Conservation (phyloP, 23 red algal species). For the Gracilaria caudata region DNA sequence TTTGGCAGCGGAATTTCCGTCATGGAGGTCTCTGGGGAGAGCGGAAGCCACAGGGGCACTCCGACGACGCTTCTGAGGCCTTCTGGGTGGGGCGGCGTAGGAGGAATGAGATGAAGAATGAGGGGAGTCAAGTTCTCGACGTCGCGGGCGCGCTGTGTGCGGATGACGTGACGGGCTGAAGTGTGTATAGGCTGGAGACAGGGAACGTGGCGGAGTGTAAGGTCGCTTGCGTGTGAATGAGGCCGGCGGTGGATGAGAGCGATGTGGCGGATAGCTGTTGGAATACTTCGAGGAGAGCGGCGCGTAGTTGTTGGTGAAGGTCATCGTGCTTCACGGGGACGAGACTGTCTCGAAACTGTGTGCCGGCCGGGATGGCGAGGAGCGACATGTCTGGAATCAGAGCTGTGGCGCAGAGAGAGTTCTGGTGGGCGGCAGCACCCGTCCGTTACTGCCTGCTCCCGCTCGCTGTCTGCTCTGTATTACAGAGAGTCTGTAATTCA, state of each 20-base stretch:
- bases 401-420: no score
- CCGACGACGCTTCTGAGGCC: neutral
- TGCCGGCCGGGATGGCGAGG: no score
- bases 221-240: constrained; percentile 22
- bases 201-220: neutral
- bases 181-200: neutral
- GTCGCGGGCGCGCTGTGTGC: neutral
- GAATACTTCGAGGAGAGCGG: neutral
- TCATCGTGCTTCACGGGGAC: neutral
- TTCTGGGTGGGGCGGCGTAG: neutral
- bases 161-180: neutral
- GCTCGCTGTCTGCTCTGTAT: no score
- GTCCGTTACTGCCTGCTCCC: no score
- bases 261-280: neutral
- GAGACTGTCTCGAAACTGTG: no score
- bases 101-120: neutral
- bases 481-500: no score
- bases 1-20: neutral
- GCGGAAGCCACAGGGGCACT: neutral
- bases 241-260: neutral
- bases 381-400: no score
- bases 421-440: no score
- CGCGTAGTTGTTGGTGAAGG: neutral
- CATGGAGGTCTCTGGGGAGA: neutral
- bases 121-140: neutral